Evolutionary conservation across 108 stramenopile genomes (phyloP), one percentile per base, ranked within the genome.

Genomic region (Aureococcus anophagefferens): DNA sequence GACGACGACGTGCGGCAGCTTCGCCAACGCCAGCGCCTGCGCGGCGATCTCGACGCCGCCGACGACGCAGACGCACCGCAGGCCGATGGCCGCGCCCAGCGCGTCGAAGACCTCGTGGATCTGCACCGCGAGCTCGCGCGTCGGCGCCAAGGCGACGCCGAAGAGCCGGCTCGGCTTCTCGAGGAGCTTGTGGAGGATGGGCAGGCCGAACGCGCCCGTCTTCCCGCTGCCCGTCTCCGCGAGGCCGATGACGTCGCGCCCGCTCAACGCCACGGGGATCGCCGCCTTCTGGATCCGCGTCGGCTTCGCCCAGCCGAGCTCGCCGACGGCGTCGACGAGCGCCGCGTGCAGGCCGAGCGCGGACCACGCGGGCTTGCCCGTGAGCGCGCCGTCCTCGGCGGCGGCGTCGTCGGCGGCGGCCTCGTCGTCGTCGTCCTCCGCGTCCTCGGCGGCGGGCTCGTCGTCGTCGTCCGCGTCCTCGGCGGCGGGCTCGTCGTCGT

Each of bases 101-200:
- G 91, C 97, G 33, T 92, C 89, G 63, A 92, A 81, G 32, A 96
- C 96, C 81, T 97, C 91, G 68, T 95, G 91, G 71, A 98, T 99
- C 76, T 99, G 99, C 84, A 98, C 97, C 16, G 99, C 99, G 72
- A 99, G 85, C 84, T 99, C 99, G 14, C 99, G 86, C 11, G 99
- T 99, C 0, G 99, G 99, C 35, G 97, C 93, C 45, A 99, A 76
- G 37, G 98, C 86, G 36, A 93, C 82, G 14, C 93, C 96, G 80
- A 91, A 81, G 69, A 89, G 72, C 77, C 91, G 63, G 83, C 80
- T 82, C 17, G 91, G 91, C 73, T 93, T 90, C 34, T 90, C 84
- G 76, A 99, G 78, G 30, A 99, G 79, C 1, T 80, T 81, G 65
- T 94, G 90, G 69, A 97, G 71, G 11, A 97, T 90, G 17, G 96